Conservation (phyloP, 2,329 filamentous ascomycete species). For the Pseudopyricularia cyperi region DNA sequence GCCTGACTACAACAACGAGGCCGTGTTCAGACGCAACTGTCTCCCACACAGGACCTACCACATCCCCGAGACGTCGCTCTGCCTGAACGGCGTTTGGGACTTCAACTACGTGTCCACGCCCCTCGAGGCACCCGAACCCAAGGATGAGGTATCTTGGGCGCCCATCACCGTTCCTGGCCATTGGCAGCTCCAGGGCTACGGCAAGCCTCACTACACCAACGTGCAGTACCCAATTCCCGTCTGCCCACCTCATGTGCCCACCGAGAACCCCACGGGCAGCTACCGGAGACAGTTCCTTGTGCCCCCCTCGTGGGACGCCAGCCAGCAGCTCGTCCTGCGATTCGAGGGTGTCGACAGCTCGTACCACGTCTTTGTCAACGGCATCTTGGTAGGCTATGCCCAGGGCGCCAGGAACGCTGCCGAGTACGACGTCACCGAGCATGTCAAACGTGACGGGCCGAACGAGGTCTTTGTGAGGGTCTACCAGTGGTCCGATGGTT, state of each 20-base stretch:
- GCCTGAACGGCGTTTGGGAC: slow-evolving; percentile 43
- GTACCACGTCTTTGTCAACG: slow-evolving; percentile 59
- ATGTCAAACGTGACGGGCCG: slow-evolving; percentile 22
- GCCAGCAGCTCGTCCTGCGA: slow-evolving; percentile 42
- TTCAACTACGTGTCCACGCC: slow-evolving; percentile 37
- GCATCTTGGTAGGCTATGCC: slow-evolving; percentile 49
- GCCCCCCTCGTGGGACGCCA: slow-evolving; percentile 29
- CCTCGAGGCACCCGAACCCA: slow-evolving; percentile 28
- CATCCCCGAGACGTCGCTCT: slow-evolving; percentile 33
- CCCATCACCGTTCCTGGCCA: slow-evolving; percentile 49
- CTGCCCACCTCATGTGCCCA: slow-evolving; percentile 48
- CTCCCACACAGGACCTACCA: slow-evolving; percentile 38
- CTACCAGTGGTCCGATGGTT: slow-evolving; percentile 57
- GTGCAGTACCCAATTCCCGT: slow-evolving; percentile 53
- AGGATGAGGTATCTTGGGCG: slow-evolving; percentile 21
- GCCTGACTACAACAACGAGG: slow-evolving; percentile 36
- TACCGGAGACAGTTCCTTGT: slow-evolving; percentile 44
- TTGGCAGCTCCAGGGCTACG: slow-evolving; percentile 60
- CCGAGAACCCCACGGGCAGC: slow-evolving; percentile 51
- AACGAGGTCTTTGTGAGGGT: slow-evolving; percentile 52
- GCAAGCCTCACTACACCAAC: slow-evolving; percentile 57
- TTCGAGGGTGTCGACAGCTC: slow-evolving; percentile 64
- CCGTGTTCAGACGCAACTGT: slow-evolving; percentile 38
- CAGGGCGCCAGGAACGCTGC: slow-evolving; percentile 56
- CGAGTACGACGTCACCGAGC: slow-evolving; percentile 52